Base-by-base conservation (phyloP, 805 yeast species). In the Yamadazyma nakazawae region DNA sequence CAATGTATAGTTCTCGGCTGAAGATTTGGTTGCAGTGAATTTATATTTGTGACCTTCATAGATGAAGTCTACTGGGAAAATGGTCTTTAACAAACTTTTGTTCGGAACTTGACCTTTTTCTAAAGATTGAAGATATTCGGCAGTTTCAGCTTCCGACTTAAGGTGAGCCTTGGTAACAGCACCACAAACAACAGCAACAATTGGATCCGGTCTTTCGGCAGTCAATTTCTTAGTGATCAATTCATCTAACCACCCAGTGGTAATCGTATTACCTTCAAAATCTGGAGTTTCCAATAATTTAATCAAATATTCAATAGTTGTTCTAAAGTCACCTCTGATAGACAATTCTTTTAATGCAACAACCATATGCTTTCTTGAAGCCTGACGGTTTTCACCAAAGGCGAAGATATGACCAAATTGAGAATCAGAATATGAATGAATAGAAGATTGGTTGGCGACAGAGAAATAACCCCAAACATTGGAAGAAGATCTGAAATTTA, bases 391-490 rank as follows among this genome's bases (percentile, higher is more conserved):
- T 74, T 94, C 99, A 67, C 99, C 99, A 70, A 92, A 95, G 30
- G 99, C 97, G 67, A 94, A 94, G 52, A 94, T 94, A 68, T 94
- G 99, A 67, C 99, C 99, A 61, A 94, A 94, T 72, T 94, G 99
- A 47, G 99, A 92, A 69, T 94, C 99, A 26, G 96, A 86, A 74
- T 90, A 95, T 4, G 97, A 90, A 71, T 94, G 99, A 61, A 94
- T 95, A 44, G 96, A 91, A 52, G 98, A 96, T 66, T 88, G 92
- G 71, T 88, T 90, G 57, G 94, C 89, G 45, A 94, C 98, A 16
- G 97, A 89, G 80, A 94, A 94, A 68, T 94, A 94, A 75, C 99
- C 99, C 99, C 99, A 94, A 42, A 95, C 99, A 59, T 94, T 92
- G 9, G 97, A 90, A 31, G 96, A 85, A 3, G 99, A 95, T 67